Base-by-base conservation (phyloP, 2,329 filamentous ascomycete species). In the Aspergillus uvarum region DNA sequence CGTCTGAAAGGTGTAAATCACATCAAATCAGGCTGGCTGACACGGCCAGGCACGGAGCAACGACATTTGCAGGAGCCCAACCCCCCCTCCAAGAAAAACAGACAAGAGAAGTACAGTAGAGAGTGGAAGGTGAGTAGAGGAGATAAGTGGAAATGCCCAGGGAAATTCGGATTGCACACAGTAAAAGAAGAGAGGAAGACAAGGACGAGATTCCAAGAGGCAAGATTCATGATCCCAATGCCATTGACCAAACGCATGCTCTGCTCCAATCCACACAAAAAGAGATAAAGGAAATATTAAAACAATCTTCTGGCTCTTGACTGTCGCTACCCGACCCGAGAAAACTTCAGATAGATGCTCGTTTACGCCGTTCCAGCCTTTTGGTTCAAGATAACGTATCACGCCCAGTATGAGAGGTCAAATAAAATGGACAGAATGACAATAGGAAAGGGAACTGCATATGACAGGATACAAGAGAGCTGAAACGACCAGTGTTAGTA, bases 281-380 rank as follows among this genome's bases (percentile, higher is more conserved):
- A 26, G 42, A 44, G 11, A 19, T 44, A 54, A 58, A 24, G 52
- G 16, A 50, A 53, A 47, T 26, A 56, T 47, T 32, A 31, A 47
- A 53, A 58, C 58, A 38, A 47, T 55, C 51, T 49, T 58, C 47
- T 29, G 42, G 19, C 29, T 61, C 54, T 59, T 59, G 60, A 59
- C 42, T 51, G 54, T 58, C 56, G 51, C 42, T 48, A 44, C 47
- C 53, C 44, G 42, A 55, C 53, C 53, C 53, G 53, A 44, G 32
- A 55, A 55, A 55, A 54, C 55, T 56, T 51, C 55, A 60, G 38
- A 55, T 54, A 55, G 55, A 56, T 52, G 57, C 52, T 52, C 59
- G 60, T 61, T 62, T 64, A 67, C 65, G 59, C 60, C 63, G 58
- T 51, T 57, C 56, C 62, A 61, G 58, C 59, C 62, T 61, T 60